Percentiles rank a stretch among this genome's conserved stretches.
Conservation (phyloP, 495 filamentous ascomycete genomes). For the Penicillium pancosmium region DNA sequence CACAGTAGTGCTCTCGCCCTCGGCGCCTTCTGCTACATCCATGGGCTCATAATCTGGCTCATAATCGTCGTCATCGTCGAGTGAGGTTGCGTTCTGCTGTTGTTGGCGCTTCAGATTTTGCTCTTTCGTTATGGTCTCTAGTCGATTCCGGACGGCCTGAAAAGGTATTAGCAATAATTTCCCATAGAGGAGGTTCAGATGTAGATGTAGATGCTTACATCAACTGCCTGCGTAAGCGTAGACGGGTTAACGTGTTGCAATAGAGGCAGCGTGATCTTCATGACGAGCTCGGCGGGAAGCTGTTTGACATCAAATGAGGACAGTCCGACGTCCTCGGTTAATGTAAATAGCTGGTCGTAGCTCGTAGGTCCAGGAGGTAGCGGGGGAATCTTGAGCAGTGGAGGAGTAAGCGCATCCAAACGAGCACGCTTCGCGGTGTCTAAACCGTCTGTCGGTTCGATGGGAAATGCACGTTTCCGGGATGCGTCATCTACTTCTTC, state of each 20-base stretch:
- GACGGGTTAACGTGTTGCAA: slow-evolving; percentile 64
- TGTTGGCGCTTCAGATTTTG: slow-evolving; percentile 41
- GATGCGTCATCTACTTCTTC: slow-evolving; percentile 73
- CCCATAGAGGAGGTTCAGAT: not conserved
- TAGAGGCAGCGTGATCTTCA: slow-evolving; percentile 74
- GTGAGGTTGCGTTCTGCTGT: slow-evolving; percentile 45
- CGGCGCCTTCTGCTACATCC: slow-evolving; percentile 71
- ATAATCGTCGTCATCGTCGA: slow-evolving; percentile 76
- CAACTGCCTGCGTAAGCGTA: slow-evolving; percentile 67
- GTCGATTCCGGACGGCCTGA: slow-evolving; percentile 51
- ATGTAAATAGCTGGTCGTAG: slow-evolving; percentile 77
- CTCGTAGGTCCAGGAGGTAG: slow-evolving; percentile 73
- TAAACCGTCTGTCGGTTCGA: slow-evolving; percentile 67
- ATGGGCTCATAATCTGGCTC: slow-evolving; percentile 78
- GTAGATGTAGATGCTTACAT: slow-evolving; percentile 41
- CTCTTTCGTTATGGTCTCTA: slow-evolving; percentile 46
- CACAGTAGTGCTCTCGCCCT: slow-evolving; percentile 69
- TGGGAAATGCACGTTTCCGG: slow-evolving; percentile 73
- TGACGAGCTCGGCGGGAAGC: slow-evolving; percentile 70
- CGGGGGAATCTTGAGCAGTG: slow-evolving; percentile 61
- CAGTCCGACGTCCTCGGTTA: slow-evolving; percentile 72
- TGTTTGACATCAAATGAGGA: slow-evolving; percentile 80
- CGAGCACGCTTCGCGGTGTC: slow-evolving; percentile 72
- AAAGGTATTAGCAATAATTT: slow-evolving; percentile 27
- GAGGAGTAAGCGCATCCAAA: slow-evolving; percentile 56